These are phyloP conservation scores for Lentinula lateritia DNA, from an alignment of 768 basidiomycete genomes.

Conservation along the genomic window DNA sequence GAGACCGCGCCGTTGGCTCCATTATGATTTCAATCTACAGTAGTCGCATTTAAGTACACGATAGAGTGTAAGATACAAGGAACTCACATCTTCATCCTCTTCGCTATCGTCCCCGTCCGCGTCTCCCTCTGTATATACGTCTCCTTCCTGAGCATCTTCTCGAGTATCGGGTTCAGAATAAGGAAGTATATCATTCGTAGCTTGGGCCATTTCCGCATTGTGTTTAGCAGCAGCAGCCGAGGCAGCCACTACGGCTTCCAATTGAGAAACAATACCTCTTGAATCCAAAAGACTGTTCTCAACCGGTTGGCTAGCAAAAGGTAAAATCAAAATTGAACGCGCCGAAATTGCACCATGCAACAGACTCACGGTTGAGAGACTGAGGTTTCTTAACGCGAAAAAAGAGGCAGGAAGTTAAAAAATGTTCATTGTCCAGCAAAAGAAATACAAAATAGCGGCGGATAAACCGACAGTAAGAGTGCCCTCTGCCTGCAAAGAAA, in stretches of 20 bases:
- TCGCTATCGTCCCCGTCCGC: constrained; percentile 37
- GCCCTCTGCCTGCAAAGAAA: constrained; percentile 11
- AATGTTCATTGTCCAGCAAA: constrained; percentile 33
- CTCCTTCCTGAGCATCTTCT: constrained; percentile 28
- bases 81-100: constrained; percentile 36
- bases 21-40: constrained; percentile 84
- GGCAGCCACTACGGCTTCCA: constrained; percentile 17
- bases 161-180: constrained; percentile 43
- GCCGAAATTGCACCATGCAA: constrained; percentile 1
- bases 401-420: constrained; percentile 17
- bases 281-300: constrained; percentile 6
- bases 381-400: constrained; percentile 35
- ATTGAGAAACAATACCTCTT: constrained; percentile 14
- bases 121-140: constrained; percentile 21
- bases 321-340: constrained; percentile 8
- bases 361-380: constrained; percentile 61
- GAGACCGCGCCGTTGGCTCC: constrained; percentile 66
- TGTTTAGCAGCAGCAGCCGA: constrained; percentile 24
- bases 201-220: constrained; percentile 34
- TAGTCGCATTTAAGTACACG: constrained; percentile 4
- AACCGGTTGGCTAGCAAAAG: constrained; percentile 8
- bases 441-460: constrained; percentile 16
- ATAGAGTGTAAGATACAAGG: not conserved
- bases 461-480: constrained; percentile 27
- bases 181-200: constrained; percentile 45